A percentile compares a stretch with the other conserved stretches of the same genome.
These are phyloP conservation scores for Mortierella sp. DNA, from an alignment of 371 early-diverging fungal species.

Conservation along the genomic window DNA sequence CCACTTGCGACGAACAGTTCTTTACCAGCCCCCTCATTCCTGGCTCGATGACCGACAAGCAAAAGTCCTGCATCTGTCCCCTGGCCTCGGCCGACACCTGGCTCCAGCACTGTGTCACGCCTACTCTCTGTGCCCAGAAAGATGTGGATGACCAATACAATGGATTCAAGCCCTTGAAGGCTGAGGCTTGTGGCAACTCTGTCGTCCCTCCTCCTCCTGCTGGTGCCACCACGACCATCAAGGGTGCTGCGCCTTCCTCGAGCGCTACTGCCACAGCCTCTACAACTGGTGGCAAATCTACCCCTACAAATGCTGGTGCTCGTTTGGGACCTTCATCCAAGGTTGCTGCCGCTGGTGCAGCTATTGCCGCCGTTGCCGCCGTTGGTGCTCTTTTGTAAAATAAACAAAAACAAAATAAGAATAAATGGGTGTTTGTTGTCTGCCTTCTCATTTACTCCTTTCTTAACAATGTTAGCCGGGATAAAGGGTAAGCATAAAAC, in stretches of 20 bases:
- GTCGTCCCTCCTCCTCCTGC: no score
- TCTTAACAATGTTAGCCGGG: no score
- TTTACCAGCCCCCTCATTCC: neutral
- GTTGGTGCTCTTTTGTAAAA: neutral
- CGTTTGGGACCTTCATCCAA: neutral
- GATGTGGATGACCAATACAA: neutral
- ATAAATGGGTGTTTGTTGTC: no score
- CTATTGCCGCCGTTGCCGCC: neutral
- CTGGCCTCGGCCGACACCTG: neutral
- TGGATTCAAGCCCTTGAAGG: neutral
- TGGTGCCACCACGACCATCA: no score
- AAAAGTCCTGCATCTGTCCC: neutral
- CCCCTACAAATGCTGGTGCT: neutral
- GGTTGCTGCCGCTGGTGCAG: no score
- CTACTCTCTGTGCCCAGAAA: neutral
- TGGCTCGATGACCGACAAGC: neutral
- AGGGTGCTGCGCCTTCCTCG: neutral
- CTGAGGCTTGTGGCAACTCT: neutral
- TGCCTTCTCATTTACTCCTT: no score
- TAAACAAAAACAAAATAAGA: neutral
- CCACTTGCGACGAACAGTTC: neutral
- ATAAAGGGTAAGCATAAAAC: no score
- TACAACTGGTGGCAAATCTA: neutral
- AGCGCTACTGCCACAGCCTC: neutral
- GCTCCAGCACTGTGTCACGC: neutral